Conservation (phyloP, 768 basidiomycete genomes). For the Suillus plorans region DNA sequence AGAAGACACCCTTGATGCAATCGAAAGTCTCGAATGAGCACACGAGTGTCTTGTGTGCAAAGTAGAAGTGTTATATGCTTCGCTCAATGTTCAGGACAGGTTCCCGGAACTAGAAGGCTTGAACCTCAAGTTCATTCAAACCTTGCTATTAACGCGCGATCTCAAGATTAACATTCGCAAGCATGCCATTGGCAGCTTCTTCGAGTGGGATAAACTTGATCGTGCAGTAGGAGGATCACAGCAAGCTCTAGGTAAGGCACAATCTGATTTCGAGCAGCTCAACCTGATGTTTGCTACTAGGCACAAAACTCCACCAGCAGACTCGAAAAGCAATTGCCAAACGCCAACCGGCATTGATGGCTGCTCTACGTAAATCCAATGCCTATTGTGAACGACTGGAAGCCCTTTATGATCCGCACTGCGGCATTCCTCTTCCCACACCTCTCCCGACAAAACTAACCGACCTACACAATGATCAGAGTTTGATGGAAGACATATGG, state of each 20-base stretch:
- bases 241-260: constrained; percentile 30
- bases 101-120: constrained; percentile 35
- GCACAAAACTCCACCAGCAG: constrained; percentile 25
- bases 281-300: not conserved
- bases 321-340: constrained; percentile 11
- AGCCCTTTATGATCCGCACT: constrained; percentile 4
- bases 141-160: constrained; percentile 10
- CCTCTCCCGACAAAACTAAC: constrained; percentile 29
- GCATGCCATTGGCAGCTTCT: constrained; percentile 20
- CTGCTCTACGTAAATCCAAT: not conserved
- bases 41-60: constrained; percentile 17
- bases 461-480: not conserved
- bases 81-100: constrained; percentile 30
- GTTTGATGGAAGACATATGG: constrained; percentile 38
- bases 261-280: constrained; percentile 16
- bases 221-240: constrained; percentile 33
- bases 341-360: not conserved
- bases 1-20: constrained; percentile 10
- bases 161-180: constrained; percentile 10
- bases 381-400: not conserved
- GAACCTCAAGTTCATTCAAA: constrained; percentile 10
- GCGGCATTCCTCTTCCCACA: constrained; percentile 31
- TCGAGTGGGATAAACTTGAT: constrained; percentile 37
- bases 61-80: constrained; percentile 33
- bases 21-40: constrained; percentile 19